A percentile compares a stretch with the other conserved stretches of the same genome.
Conservation (phyloP, 2,329 filamentous ascomycete genomes). For the Phaeophleospora eucalypticola region DNA sequence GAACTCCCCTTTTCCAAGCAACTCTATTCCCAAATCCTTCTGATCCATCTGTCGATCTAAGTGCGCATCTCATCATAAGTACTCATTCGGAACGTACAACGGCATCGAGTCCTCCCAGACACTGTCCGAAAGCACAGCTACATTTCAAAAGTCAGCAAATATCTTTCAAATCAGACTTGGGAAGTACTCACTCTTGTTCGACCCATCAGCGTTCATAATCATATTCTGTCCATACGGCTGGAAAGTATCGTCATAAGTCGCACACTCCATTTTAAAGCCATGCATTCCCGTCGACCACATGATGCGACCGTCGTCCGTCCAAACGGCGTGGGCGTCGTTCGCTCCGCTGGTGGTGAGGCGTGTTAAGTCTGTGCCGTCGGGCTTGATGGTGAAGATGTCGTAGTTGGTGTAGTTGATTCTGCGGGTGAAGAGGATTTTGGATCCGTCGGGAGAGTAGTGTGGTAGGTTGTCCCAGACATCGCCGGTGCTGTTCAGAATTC, state of each 20-base stretch:
- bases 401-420: slow-evolving; percentile 12
- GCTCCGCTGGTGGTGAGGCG: slow-evolving; percentile 10
- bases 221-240: slow-evolving; percentile 13
- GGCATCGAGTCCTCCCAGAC: slow-evolving; percentile 16
- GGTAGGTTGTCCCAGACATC: slow-evolving; percentile 11
- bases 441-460: slow-evolving; percentile 8
- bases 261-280: slow-evolving; percentile 10
- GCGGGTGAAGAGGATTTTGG: slow-evolving; percentile 11
- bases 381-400: slow-evolving; percentile 12
- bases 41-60: too few species aligned
- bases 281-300: slow-evolving; percentile 9
- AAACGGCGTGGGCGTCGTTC: slow-evolving; percentile 15
- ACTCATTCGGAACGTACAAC: slow-evolving; percentile 11
- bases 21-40: too few species aligned
- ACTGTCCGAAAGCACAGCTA: slow-evolving; percentile 13
- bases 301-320: slow-evolving; percentile 5
- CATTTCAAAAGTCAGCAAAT: neutral
- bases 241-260: slow-evolving; percentile 13
- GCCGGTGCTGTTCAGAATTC: neutral
- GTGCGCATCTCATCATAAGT: too few species aligned
- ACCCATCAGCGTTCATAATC: slow-evolving; percentile 13
- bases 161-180: too few species aligned
- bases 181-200: slow-evolving; percentile 10
- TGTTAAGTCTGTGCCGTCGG: slow-evolving; percentile 14
- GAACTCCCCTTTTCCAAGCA: too few species aligned